A percentile compares a stretch with the other conserved stretches of the same genome.
Conservation (phyloP, 352 stramenopile genomes). For the Thraustochytrium sp. region DNA sequence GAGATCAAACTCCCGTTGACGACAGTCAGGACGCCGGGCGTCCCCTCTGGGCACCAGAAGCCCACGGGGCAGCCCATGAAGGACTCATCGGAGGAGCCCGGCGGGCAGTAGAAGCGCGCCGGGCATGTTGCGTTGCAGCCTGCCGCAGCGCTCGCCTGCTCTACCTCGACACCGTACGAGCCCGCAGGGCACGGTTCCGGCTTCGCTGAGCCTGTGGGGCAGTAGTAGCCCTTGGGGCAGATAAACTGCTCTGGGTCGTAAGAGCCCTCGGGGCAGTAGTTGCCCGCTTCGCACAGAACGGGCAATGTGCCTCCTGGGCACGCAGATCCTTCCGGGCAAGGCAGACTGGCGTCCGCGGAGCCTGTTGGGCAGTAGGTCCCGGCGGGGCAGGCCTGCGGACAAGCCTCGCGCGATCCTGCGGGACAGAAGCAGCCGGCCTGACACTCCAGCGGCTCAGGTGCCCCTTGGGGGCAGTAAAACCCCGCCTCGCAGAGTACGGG, state of each 20-base stretch:
- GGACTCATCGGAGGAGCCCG: neutral
- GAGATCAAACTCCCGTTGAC: neutral
- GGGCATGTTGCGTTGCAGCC: neutral
- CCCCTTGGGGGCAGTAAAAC: neutral
- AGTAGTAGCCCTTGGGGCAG: neutral
- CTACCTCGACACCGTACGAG: neutral
- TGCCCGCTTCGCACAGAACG: neutral
- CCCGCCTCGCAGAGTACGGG: neutral
- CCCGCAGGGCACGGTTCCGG: slow-evolving; percentile 6
- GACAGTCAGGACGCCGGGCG: neutral
- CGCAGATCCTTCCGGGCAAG: neutral
- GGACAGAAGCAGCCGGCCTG: neutral
- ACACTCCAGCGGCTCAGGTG: neutral
- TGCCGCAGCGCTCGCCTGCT: neutral
- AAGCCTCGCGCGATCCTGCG: neutral
- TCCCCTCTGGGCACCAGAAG: slow-evolving; percentile 3
- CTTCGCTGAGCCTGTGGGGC: neutral
- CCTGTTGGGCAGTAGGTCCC: neutral
- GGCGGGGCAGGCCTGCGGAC: neutral
- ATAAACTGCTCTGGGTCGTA: neutral
- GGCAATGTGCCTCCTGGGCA: neutral
- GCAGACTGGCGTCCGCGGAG: neutral
- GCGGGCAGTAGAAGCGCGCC: neutral
- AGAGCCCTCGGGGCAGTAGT: neutral
- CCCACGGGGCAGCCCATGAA: neutral